Evolutionary conservation across 106 monocot species (phyloP), one percentile per base, ranked within the genome.

Genomic region (Amphibolis antarctica): DNA sequence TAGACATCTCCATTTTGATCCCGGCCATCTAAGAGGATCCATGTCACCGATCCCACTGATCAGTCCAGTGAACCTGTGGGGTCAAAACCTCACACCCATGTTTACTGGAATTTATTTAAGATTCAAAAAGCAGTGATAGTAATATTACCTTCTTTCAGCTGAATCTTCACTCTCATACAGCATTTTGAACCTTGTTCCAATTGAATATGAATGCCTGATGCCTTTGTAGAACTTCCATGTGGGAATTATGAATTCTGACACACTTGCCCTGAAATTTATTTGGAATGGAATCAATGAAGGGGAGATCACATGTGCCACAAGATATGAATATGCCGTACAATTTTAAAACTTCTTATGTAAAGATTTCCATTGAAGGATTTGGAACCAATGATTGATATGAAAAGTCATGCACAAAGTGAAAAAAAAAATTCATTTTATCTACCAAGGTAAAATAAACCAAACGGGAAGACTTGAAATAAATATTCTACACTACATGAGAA

Each of bases 1-100:
- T 27, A 92, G 65, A 43, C 82, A 87, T 67, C 78, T 79, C 87
- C 92, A 92, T 70, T 92, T 92, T 57, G 92, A 92, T 44, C 84
- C 75, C 29, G 92, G 81, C 92, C 92, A 92, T 48, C 81, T 81
- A 17, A 68, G 21, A 69, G 92, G 73, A 48, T 92, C 92, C 43
- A 68, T 13, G n/a, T 87, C 92, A 44, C 77, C 64, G 42, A 80
- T 66, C 29, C 82, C 84, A 59, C 75, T 80, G 48, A 90, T 79
- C 63, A 83, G 31, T 64, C 90, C 90, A n/a, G 78, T 81, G 73
- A 52, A 81, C 69, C 90, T 91, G 71, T 26, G 66, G 3, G 27
- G 28, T 51, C 42, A 23, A 22, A n/a, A 26, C 47, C 14, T 66
- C 21, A 28, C 42, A 63, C 21, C 12, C 19, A 62, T 25, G 51